These are phyloP conservation scores for Boletus pseudo-olivaceus DNA, from an alignment of 768 basidiomycete genomes.

Conservation along the genomic window DNA sequence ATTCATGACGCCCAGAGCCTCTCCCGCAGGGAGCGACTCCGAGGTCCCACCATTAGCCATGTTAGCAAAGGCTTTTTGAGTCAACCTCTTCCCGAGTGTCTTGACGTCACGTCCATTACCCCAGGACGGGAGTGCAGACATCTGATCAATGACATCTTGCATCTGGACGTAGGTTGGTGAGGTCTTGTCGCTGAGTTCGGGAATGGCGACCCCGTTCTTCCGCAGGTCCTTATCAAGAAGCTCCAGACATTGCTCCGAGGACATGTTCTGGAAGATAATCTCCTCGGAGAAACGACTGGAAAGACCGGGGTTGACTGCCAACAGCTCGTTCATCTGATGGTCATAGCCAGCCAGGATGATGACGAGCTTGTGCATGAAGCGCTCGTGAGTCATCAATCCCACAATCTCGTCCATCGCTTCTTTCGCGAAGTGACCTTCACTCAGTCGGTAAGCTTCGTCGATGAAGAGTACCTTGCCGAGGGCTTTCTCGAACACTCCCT, in stretches of 20 bases:
- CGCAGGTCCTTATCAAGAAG: conserved; percentile 47
- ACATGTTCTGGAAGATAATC: conserved; percentile 54
- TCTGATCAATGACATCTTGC: conserved; percentile 36
- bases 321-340: conserved; percentile 58
- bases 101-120: conserved; percentile 68
- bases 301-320: conserved; percentile 59
- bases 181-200: conserved; percentile 28
- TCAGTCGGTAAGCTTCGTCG: conserved; percentile 68
- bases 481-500: conserved; percentile 57
- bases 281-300: conserved; percentile 70
- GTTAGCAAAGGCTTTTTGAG: conserved; percentile 36
- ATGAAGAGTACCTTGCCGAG: conserved; percentile 68
- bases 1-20: conserved; percentile 29
- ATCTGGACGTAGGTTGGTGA: conserved; percentile 25
- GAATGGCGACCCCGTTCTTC: conserved; percentile 39
- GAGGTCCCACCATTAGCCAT: conserved; percentile 15
- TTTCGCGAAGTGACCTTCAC: conserved; percentile 61
- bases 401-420: conserved; percentile 79
- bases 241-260: conserved; percentile 47
- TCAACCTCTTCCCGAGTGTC: conserved; percentile 49
- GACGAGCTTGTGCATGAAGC: conserved; percentile 56
- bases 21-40: conserved; percentile 24
- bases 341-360: conserved; percentile 74
- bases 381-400: conserved; percentile 55
- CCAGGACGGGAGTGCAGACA: conserved; percentile 53